phyloP scores from a whole-genome alignment of 371 early-diverging fungal genomes.

The Mortierella sp. region DNA sequence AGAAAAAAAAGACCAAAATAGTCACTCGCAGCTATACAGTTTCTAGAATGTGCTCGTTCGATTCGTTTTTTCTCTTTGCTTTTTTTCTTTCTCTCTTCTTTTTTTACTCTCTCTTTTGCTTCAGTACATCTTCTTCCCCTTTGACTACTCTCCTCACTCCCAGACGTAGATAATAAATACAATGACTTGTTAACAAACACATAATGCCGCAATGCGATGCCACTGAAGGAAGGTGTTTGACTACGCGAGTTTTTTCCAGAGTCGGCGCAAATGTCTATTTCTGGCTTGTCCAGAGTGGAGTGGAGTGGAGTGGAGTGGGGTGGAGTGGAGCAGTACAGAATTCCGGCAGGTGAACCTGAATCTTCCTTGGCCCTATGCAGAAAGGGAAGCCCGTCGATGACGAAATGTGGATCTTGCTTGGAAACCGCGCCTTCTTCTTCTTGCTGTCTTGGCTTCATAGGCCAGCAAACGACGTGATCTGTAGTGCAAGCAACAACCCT shows the following conservation, averaged over 20 bases:
- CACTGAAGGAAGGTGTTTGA: background rate
- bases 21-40: background rate
- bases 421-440: background rate
- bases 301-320: background rate
- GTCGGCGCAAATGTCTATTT: background rate
- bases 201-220: background rate
- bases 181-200: background rate
- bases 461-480: background rate
- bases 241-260: background rate
- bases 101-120: background rate
- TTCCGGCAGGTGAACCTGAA: background rate
- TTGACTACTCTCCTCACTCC: background rate
- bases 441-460: background rate
- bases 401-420: background rate
- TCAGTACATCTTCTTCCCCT: constrained; percentile 20
- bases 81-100: background rate
- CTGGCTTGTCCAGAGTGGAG: background rate
- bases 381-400: background rate
- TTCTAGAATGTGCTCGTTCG: background rate
- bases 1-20: background rate
- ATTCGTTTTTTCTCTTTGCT: constrained; percentile 3
- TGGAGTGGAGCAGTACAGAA: background rate
- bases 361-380: background rate
- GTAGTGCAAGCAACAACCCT: background rate
- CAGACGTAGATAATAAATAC: background rate